Evolutionary conservation across 1,139 yeast genomes (phyloP), one percentile per base, ranked within the genome.

Genomic region (Sugiyamaella sp.): DNA sequence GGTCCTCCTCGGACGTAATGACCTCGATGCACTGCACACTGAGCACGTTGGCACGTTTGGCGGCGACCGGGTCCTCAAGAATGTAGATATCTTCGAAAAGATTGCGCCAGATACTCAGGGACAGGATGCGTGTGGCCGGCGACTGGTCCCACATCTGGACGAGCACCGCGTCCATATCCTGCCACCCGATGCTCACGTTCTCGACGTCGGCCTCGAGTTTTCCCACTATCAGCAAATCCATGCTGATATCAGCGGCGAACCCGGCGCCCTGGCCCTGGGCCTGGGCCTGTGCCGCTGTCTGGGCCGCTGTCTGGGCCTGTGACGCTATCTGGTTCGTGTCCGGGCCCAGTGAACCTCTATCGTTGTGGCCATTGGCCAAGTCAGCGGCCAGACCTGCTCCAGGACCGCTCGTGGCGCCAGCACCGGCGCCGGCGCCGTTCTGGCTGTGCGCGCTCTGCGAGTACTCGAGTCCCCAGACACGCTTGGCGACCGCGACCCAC

Each of bases 401-500:
- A n/a, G n/a, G 29, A 25, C 29, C 29, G 10, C 29, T 42, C 49
- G 24, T 29, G 41, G 44, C 17, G 21, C n/a, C 21, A 4, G 5
- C 21, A 9, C 21, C 39, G 10, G 17, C 24, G 12, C 19, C 37
- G 20, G 6, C 49, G 29, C 53, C 62, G 21, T 51, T 17, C 19
- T 57, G 64, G 55, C n/a, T n/a, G n/a, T n/a, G n/a, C n/a, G 71
- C 79, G 47, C 16, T 38, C 25, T n/a, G n/a, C n/a, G 39, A n/a
- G 14, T 39, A 27, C 10, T 46, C 45, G 29, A 46, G 37, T 39
- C 98, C 98, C 99, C 99, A 95, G 38, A 83, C 79, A 52, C 96
- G 78, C 66, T 95, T 93, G n/a, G 97, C 96, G 10, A 93, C 77
- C 40, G 90, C 86, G 0, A 89, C 97, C 97, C 98, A 91, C 21